These are phyloP conservation scores for Chalciporus chontae DNA, from an alignment of 768 basidiomycete species.

Conservation along the genomic window DNA sequence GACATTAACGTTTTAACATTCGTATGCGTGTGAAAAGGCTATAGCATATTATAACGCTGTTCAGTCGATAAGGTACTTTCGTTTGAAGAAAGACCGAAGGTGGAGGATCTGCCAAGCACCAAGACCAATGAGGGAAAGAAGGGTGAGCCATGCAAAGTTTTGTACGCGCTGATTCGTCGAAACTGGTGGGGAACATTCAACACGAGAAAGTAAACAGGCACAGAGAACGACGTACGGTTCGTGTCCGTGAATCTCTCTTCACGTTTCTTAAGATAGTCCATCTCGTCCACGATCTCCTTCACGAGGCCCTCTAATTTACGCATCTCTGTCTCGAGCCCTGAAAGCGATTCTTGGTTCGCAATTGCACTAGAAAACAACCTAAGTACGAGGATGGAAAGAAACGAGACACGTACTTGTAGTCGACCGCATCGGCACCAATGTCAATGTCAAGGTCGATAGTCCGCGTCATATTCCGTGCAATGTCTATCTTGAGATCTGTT, in stretches of 20 bases:
- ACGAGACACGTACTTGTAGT: constrained; percentile 82
- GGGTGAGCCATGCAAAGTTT: constrained; percentile 88
- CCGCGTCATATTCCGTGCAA: constrained; percentile 51
- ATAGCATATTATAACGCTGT: constrained; percentile 9
- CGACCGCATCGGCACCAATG: constrained; percentile 96
- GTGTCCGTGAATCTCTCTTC: constrained; percentile 86
- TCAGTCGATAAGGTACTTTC: constrained; percentile 90
- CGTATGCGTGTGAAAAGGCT: not conserved
- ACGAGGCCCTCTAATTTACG: constrained; percentile 93
- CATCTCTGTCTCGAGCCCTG: constrained; percentile 97
- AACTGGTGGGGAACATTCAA: constrained; percentile 42
- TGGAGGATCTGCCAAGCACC: constrained; percentile 97
- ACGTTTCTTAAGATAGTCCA: constrained; percentile 86
- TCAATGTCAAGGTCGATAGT: constrained; percentile 93
- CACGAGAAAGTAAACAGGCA: not conserved
- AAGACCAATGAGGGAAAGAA: constrained; percentile 70
- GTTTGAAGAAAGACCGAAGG: constrained; percentile 91
- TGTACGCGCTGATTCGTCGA: constrained; percentile 91
- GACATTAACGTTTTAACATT: not conserved
- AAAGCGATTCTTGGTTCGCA: constrained; percentile 96
- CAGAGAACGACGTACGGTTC: constrained; percentile 61
- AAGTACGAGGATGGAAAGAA: not conserved
- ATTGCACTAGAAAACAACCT: constrained; percentile 65
- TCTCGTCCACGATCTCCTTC: constrained; percentile 92
- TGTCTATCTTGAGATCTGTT: constrained; percentile 44